phyloP scores from a whole-genome alignment of 2,329 filamentous ascomycete genomes.

The Dactylonectria estremocensis region DNA sequence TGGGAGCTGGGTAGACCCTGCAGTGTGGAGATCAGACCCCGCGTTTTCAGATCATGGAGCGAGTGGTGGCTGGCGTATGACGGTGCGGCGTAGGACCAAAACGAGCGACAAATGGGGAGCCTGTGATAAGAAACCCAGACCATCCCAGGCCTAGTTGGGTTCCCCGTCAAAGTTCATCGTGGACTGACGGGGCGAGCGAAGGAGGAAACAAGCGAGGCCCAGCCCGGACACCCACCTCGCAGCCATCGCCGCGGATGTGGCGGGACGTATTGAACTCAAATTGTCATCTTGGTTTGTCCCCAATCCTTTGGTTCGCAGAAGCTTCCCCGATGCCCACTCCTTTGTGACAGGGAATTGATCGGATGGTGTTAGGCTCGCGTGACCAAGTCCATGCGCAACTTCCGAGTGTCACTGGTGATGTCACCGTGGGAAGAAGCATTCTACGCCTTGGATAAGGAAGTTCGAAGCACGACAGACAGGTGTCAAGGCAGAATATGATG shows the following conservation, averaged over 20 bases:
- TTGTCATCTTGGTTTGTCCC: constrained; percentile 11
- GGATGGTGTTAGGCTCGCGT: constrained; percentile 29
- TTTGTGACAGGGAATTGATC: constrained; percentile 12
- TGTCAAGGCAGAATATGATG: neutral
- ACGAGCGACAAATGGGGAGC: constrained; percentile 41
- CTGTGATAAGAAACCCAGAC: constrained; percentile 43
- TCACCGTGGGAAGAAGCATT: constrained; percentile 25
- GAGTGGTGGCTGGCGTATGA: constrained; percentile 36
- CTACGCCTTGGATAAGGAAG: constrained; percentile 9
- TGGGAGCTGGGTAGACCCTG: constrained; percentile 38
- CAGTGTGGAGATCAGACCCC: constrained; percentile 46
- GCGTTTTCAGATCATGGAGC: constrained; percentile 42
- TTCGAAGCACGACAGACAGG: neutral
- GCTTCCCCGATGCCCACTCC: neutral
- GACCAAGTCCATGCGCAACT: constrained; percentile 22
- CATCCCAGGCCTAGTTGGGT: constrained; percentile 16
- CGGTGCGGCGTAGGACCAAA: constrained; percentile 38
- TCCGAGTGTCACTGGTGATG: constrained; percentile 22
- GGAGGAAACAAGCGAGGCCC: constrained; percentile 10
- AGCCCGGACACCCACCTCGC: neutral
- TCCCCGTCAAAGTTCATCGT: constrained; percentile 12
- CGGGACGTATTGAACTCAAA: constrained; percentile 19
- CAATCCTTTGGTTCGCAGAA: constrained; percentile 6
- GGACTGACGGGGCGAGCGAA: neutral
- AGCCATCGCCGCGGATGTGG: constrained; percentile 20